phyloP scores from a whole-genome alignment of 306 rosid genomes.

The Fagus sylvatica region DNA sequence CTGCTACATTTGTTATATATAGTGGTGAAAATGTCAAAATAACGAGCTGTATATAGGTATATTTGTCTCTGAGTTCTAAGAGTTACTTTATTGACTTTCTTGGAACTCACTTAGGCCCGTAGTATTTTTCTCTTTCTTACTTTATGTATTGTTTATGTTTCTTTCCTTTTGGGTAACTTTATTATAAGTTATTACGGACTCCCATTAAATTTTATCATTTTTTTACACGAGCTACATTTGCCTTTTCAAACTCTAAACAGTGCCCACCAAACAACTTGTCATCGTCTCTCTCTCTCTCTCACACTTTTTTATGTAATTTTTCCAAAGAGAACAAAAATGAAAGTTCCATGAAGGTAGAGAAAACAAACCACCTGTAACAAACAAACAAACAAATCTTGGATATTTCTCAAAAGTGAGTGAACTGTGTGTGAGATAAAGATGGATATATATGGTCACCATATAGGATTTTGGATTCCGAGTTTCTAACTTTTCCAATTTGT shows the following conservation, averaged over 20 bases:
- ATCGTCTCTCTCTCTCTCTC: neutral
- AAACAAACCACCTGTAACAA: neutral
- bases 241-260: slow-evolving; percentile 34
- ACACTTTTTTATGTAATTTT: neutral
- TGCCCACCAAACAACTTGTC: slow-evolving; percentile 33
- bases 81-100: slow-evolving; percentile 10
- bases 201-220: neutral
- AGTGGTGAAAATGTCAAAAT: neutral
- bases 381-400: slow-evolving; percentile 34
- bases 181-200: neutral
- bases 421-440: neutral
- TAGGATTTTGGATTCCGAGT: neutral
- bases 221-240: slow-evolving; percentile 19
- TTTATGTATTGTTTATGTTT: neutral
- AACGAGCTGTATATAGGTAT: slow-evolving; percentile 3
- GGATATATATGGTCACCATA: neutral
- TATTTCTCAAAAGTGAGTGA: slow-evolving; percentile 10
- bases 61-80: slow-evolving; percentile 17
- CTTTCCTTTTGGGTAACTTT: neutral
- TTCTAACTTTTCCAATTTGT: neutral
- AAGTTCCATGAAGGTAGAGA: slow-evolving; percentile 42
- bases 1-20: neutral
- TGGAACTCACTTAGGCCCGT: neutral
- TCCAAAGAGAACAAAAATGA: slow-evolving; percentile 36
- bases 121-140: neutral